phyloP scores from a whole-genome alignment of 31 red algal species.

The Endocladia muricata region DNA sequence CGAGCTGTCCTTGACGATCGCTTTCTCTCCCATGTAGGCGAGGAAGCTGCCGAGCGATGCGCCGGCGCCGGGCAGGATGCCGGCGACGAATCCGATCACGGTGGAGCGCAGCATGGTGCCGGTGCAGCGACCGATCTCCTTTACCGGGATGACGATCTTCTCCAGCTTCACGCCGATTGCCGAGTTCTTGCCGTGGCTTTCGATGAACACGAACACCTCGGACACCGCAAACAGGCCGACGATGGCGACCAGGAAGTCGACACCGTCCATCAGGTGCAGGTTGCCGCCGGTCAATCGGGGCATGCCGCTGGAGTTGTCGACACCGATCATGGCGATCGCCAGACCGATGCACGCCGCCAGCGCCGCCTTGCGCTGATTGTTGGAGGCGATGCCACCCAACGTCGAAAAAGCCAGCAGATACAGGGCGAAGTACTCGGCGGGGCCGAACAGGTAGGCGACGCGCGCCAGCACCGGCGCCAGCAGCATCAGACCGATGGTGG shows the following conservation, averaged over 20 bases:
- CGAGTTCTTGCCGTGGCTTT: not conserved
- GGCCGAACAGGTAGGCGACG: not conserved
- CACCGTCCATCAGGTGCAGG: not conserved
- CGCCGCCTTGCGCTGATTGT: not conserved
- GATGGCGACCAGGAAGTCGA: not conserved
- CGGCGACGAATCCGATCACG: not conserved
- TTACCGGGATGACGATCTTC: not conserved
- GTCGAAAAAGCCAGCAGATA: not conserved
- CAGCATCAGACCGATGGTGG: not conserved
- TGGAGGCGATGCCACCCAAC: not conserved
- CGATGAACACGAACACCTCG: not conserved
- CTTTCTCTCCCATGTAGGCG: not conserved
- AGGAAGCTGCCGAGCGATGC: not conserved
- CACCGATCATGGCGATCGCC: not conserved
- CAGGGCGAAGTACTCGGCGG: slow-evolving; percentile 12
- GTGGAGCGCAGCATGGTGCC: not conserved
- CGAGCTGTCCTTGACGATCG: not conserved
- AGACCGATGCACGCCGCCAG: not conserved
- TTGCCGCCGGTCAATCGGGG: not conserved
- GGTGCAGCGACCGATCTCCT: not conserved
- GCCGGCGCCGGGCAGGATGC: not conserved
- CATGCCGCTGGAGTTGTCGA: not conserved
- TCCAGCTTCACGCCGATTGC: not conserved
- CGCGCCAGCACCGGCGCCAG: not conserved
- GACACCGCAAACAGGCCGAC: not conserved